These are phyloP conservation scores for Luzula sylvatica DNA, from an alignment of 176 grass and related monocot species.

Conservation along the genomic window DNA sequence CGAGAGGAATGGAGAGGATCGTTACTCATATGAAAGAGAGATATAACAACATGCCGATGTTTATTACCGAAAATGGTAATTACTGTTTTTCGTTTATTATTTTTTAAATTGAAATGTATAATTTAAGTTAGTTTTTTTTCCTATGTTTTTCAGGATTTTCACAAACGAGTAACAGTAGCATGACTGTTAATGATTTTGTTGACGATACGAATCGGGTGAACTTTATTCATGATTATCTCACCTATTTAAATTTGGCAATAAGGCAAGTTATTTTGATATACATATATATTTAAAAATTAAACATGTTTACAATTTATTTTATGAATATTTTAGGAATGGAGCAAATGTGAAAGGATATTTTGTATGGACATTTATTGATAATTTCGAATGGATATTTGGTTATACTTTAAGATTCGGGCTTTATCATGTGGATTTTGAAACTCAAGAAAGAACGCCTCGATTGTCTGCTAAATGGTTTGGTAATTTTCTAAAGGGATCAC, in stretches of 20 bases:
- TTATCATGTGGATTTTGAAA: too few relatives aligned
- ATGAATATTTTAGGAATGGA: slow-evolving; percentile 29
- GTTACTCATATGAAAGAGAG: slow-evolving; percentile 42
- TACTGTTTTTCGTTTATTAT: not conserved
- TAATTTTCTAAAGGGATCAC: too few relatives aligned
- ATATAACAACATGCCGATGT: slow-evolving; percentile 46
- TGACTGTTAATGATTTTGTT: slow-evolving; percentile 18
- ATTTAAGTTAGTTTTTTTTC: not conserved
- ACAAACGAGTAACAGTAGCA: slow-evolving; percentile 26
- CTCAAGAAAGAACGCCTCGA: too few relatives aligned
- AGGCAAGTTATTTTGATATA: slow-evolving; percentile 21
- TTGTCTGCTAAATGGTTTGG: too few relatives aligned
- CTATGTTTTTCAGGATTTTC: slow-evolving; percentile 31
- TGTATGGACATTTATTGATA: slow-evolving; percentile 38
- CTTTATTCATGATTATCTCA: slow-evolving; percentile 27
- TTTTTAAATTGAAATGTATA: not conserved
- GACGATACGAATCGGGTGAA: slow-evolving; percentile 23
- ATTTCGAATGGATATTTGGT: too few relatives aligned
- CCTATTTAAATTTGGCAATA: slow-evolving; percentile 28
- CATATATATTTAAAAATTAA: not conserved
- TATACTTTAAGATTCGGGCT: too few relatives aligned
- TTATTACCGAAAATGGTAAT: slow-evolving; percentile 59
- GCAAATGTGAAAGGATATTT: slow-evolving; percentile 50
- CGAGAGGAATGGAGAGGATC: slow-evolving; percentile 31
- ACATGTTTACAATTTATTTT: not conserved